Base-by-base conservation (phyloP, 345 rosid genomes). In the Camelina hispida region DNA sequence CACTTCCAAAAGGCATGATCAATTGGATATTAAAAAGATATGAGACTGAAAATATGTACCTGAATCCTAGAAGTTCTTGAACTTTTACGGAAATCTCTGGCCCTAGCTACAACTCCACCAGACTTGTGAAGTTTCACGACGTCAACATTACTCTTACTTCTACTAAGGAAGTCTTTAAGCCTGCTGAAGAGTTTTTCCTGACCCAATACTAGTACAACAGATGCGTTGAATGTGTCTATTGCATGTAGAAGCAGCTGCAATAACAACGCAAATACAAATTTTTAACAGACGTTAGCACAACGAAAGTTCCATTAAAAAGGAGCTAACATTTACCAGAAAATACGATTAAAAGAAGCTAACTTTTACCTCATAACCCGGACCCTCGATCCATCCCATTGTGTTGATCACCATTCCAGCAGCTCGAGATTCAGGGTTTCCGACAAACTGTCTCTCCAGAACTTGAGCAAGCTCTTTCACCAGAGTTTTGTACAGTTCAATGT, bases 331-430 rank as follows among this genome's bases (percentile, higher is more conserved):
- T 34, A 17, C 40, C 32, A 7, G 14, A 46, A 55, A 43, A 32
- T 35, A 55, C 16, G 0, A 16, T 46, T 35, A 46, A 66, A 40
- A 28, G 62, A n/a, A 75, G 34, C 12, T 13, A 52, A 54, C n/a
- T 23, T 52, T 71, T 72, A 83, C 98, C 93, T 92, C 92, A 58
- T 91, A 95, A 59, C 99, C 99, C 30, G 79, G 72, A 66, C 92
- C 96, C 57, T 95, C 97, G 81, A 95, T 89, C 99, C 96, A 94
- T 63, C 97, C 96, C 95, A 91, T 91, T 52, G 98, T 89, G 83
- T 90, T 95, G 72, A 91, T 88, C 83, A 94, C 96, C 93, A 88
- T 88, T 62, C 98, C 97, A 13, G 95, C 84, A 72, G 97, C 91
- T 72, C 84, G 81, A 81, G 91, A 86, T 78, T 90, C 97, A 64